Evolutionary conservation across 768 basidiomycete species (phyloP), one percentile per base, ranked within the genome.

Genomic region (Phanerochaete sordida): DNA sequence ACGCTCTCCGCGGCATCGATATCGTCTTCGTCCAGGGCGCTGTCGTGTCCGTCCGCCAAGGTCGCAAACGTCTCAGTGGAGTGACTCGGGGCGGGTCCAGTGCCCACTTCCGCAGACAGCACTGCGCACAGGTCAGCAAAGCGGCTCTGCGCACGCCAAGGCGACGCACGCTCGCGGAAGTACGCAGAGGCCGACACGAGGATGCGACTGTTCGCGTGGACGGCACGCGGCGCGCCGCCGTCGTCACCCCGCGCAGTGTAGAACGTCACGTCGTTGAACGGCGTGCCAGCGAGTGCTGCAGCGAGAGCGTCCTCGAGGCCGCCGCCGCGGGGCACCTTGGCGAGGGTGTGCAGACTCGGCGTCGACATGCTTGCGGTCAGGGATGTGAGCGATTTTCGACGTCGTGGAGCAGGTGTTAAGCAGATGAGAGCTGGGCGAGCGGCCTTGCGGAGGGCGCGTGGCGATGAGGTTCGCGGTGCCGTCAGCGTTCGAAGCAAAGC

Each of bases 11-110:
- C 33, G 6, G 13, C 6, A 35, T 35, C 33, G 13, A 13, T 35
- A 35, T 13, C 33, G 13, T 13, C 33, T 35, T 60, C 59, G 16
- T 60, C 59, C 4, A 60, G 59, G 45, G 57, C 59, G 31, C 53
- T 56, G 53, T 60, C 59, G 43, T 37, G 55, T 13, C 27, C 33
- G 30, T 55, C 57, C 4, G 31, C 59, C n/a, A 43, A 56, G 35
- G 24, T 28, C 11, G 33, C 39, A 15, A n/a, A n/a, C 19, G 47
- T 50, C 48, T 23, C 6, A 16, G 16, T n/a, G 21, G 24, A 15
- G 21, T n/a, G n/a, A n/a, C n/a, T n/a, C n/a, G n/a, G n/a, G n/a
- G n/a, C 39, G 5, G 19, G 8, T 6, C 19, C 39, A 16, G 21
- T 33, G n/a, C 30, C 1, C 23, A 24, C 9, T 26, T 37, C 15